Percentiles rank a stretch among this genome's conserved stretches.
phyloP scores from a whole-genome alignment of 768 basidiomycete genomes.

The Pholiota conissans region DNA sequence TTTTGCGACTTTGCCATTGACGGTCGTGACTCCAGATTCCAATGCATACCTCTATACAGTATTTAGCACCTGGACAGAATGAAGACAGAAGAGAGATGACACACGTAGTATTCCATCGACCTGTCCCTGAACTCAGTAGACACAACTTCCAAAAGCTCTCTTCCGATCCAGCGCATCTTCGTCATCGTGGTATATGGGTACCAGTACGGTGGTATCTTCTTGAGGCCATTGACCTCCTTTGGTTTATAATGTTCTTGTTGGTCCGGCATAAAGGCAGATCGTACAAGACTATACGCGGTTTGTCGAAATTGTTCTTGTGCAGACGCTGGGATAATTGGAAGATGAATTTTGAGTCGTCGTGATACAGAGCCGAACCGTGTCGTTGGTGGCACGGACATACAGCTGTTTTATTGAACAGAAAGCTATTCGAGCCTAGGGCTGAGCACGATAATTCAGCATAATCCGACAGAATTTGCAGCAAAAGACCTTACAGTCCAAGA shows the following conservation, averaged over 20 bases:
- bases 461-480: neutral
- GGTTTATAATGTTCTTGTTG: conserved; percentile 27
- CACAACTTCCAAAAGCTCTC: conserved; percentile 88
- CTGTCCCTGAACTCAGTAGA: conserved; percentile 94
- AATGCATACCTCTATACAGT: conserved; percentile 52
- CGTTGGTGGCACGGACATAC: conserved; percentile 20
- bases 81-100: conserved; percentile 28
- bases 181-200: conserved; percentile 92
- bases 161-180: conserved; percentile 85
- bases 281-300: conserved; percentile 52
- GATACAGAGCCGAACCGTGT: conserved; percentile 27
- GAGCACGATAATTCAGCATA: no score
- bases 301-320: conserved; percentile 57
- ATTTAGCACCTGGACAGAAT: neutral
- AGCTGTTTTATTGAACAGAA: conserved; percentile 1
- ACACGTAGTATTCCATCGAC: conserved; percentile 93
- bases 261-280: conserved; percentile 46
- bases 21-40: conserved; percentile 92
- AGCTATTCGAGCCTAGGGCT: neutral
- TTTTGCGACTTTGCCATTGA: conserved; percentile 86
- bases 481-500: neutral
- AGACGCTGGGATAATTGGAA: conserved; percentile 48
- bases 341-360: conserved; percentile 35
- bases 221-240: conserved; percentile 47
- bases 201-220: conserved; percentile 89